A percentile compares a stretch with the other conserved stretches of the same genome.
Conservation (phyloP, 306 rosid species). For the Vigna unguiculata region DNA sequence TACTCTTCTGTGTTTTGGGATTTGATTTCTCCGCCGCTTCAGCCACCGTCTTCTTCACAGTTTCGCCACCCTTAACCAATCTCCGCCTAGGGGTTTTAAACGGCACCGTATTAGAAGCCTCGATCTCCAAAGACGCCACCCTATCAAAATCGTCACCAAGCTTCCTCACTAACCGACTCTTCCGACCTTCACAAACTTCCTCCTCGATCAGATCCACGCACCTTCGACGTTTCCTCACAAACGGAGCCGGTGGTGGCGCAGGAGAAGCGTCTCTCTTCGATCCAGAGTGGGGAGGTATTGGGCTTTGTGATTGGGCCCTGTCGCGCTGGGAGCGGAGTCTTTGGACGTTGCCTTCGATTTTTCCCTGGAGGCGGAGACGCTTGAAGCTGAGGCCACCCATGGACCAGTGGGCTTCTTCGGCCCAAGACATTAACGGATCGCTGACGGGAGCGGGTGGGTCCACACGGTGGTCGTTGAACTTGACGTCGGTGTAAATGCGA, state of each 20-base stretch:
- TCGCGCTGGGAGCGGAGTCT: conserved; percentile 70
- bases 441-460: conserved; percentile 69
- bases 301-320: conserved; percentile 33
- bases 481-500: conserved; percentile 73
- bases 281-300: background rate
- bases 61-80: conserved; percentile 18
- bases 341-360: conserved; percentile 74
- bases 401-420: conserved; percentile 94
- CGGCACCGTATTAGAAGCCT: conserved; percentile 14
- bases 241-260: conserved; percentile 79
- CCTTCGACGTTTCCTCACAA: conserved; percentile 56
- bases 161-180: conserved; percentile 77
- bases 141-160: conserved; percentile 82
- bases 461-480: conserved; percentile 66
- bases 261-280: conserved; percentile 37
- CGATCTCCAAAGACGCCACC: conserved; percentile 59
- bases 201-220: conserved; percentile 50
- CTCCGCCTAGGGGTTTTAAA: conserved; percentile 46
- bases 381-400: conserved; percentile 87
- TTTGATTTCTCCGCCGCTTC: background rate
- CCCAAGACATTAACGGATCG: conserved; percentile 74
- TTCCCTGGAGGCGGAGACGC: conserved; percentile 83
- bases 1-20: conserved; percentile 34
- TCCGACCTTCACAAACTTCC: conserved; percentile 41
- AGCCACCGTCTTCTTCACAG: background rate